These are phyloP conservation scores for Coemansia guatemalensis DNA, from an alignment of 192 early-diverging fungal species.

Conservation along the genomic window DNA sequence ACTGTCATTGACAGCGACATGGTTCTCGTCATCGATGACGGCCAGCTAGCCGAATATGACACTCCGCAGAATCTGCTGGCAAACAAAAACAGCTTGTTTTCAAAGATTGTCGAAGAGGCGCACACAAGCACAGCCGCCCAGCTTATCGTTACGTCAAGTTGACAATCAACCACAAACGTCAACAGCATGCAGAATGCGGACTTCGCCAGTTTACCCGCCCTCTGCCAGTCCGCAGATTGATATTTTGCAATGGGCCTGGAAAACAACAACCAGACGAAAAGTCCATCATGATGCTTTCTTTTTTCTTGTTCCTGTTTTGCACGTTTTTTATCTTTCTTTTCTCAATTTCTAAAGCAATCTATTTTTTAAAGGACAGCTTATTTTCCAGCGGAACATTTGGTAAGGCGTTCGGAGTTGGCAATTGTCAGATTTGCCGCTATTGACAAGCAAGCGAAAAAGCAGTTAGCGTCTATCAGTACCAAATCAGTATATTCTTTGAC, in stretches of 20 bases:
- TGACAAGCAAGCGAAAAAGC: neutral
- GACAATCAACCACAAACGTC: neutral
- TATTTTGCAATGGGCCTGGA: too few relatives aligned
- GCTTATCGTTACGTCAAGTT: too few relatives aligned
- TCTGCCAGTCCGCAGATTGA: too few relatives aligned
- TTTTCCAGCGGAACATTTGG: neutral
- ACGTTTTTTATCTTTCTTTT: neutral
- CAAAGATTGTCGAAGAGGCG: constrained; percentile 62
- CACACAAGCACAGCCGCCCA: constrained; percentile 13
- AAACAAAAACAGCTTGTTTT: constrained; percentile 59
- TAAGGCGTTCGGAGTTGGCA: neutral
- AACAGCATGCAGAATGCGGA: neutral
- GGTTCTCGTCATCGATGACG: constrained; percentile 64
- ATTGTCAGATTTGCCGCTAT: neutral
- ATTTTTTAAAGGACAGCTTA: neutral
- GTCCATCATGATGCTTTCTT: neutral
- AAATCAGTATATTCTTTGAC: neutral
- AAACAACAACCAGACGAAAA: too few relatives aligned
- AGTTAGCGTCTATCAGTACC: neutral
- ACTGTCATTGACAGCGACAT: constrained; percentile 61
- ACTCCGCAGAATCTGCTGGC: constrained; percentile 55
- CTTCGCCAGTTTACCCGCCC: neutral
- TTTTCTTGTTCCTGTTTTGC: constrained; percentile 1
- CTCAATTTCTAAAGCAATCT: neutral
- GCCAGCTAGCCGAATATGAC: constrained; percentile 60